Evolutionary conservation across 2,329 filamentous ascomycete genomes (phyloP), one percentile per base, ranked within the genome.

Genomic region (Arthrobotrys iridis): DNA sequence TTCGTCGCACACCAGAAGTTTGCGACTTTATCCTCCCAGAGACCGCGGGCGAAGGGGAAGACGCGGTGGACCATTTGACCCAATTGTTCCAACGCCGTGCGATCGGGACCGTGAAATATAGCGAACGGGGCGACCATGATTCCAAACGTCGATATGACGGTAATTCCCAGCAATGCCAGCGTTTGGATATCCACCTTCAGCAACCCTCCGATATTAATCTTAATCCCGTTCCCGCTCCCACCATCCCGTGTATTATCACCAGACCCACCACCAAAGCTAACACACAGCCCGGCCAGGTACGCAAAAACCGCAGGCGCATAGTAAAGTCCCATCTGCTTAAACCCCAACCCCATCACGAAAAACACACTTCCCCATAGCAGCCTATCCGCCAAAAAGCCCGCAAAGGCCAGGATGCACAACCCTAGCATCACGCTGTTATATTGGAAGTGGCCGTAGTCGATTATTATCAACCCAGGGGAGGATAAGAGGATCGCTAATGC

Each of bases 351-450:
- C 13, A 88, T 88, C 4, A 99, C 95, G 79, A 99, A 99, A 84
- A 97, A 97, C 72, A 97, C 88, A 77, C 92, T 93, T 24, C 92
- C 88, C 93, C 94, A 97, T 76, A 96, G 87, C 79, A 90, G 90
- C 55, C 93, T 88, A 2, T 92, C 92, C 2, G 93, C 93, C 58
- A 97, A 83, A 83, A 98, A 91, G 81, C 91, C 95, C 43, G 94
- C 95, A 84, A 97, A 89, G 79, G 90, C 92, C 0, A 93, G 93
- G 28, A 96, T 85, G 7, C 95, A 89, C 52, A 98, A 88, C 1
- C 96, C 95, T 13, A 99, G 88, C 95, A 99, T 99, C 58, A 99
- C 93, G 0, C 93, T 96, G 82, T 99, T 99, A 83, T 97, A 99
- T 83, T 99, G 95, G 81, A 99, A 99, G 79, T 91, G 95, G 4